Evolutionary conservation across 2,329 filamentous ascomycete species (phyloP).

Genomic region (Pseudocercospora ulei): DNA sequence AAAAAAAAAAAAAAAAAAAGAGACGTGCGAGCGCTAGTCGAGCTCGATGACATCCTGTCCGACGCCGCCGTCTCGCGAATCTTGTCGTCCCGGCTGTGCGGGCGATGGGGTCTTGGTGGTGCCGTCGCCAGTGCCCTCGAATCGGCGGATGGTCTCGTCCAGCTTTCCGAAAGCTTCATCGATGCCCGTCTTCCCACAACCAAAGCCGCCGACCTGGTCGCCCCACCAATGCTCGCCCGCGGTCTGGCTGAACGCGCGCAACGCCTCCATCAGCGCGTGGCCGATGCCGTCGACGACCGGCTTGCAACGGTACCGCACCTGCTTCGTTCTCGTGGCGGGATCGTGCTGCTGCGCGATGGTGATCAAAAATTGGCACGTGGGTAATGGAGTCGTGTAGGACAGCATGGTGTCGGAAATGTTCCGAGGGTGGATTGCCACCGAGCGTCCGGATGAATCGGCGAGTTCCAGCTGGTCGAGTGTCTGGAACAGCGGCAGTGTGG

Average conservation of each 20-base stretch:
- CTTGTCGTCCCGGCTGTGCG: constrained; percentile 8
- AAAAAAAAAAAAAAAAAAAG: neutral
- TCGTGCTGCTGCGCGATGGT: neutral
- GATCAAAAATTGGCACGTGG: constrained; percentile 34
- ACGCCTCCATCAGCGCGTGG: constrained; percentile 2
- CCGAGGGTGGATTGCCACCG: constrained; percentile 27
- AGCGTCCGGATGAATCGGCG: constrained; percentile 11
- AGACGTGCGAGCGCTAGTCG: constrained; percentile 20
- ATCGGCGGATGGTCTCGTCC: constrained; percentile 35
- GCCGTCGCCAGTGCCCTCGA: constrained; percentile 7
- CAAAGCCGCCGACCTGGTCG: constrained; percentile 11
- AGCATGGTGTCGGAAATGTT: constrained; percentile 35
- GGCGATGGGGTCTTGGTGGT: constrained; percentile 8
- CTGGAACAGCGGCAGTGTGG: constrained; percentile 55
- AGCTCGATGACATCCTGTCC: constrained; percentile 29
- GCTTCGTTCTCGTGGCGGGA: constrained; percentile 24
- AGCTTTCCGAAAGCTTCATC: constrained; percentile 33
- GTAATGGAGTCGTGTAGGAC: constrained; percentile 37
- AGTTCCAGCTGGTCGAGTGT: constrained; percentile 53
- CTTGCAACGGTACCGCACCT: constrained; percentile 19
- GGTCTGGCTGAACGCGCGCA: constrained; percentile 10
- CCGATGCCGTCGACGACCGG: neutral
- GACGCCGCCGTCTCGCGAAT: constrained; percentile 10
- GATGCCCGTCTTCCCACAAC: constrained; percentile 3
- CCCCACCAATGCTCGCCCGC: constrained; percentile 9